Evolutionary conservation across 2,329 filamentous ascomycete genomes (phyloP).

Genomic region (Fusarium duplospermum): DNA sequence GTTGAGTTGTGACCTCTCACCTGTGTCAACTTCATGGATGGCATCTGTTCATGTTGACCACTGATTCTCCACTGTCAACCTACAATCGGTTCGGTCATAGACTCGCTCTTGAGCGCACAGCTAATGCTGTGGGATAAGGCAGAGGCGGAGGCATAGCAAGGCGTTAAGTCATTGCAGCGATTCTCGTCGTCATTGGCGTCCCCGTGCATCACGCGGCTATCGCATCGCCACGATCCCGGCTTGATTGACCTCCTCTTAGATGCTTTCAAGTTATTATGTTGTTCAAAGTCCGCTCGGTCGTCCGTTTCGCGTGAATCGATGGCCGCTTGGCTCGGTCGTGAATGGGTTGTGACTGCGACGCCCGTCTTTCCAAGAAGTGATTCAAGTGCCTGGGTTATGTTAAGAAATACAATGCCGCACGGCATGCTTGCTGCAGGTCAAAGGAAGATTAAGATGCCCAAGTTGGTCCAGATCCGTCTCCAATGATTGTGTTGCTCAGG

Average conservation of each 20-base stretch:
- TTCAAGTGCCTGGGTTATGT: not conserved
- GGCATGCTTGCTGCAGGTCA: not conserved
- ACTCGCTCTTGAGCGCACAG: not conserved
- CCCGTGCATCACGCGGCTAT: accelerated
- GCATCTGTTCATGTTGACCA: not conserved
- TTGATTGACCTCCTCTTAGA: too few species aligned
- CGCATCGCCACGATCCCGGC: not conserved
- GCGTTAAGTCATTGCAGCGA: not conserved
- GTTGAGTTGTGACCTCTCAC: not conserved
- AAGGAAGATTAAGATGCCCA: not conserved
- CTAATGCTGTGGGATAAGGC: too few species aligned
- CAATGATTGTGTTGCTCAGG: not conserved
- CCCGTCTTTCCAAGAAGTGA: not conserved
- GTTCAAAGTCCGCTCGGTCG: not conserved
- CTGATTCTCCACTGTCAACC: not conserved
- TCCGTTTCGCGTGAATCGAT: too few species aligned
- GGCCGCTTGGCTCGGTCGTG: not conserved
- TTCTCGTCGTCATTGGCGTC: not conserved
- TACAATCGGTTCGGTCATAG: not conserved
- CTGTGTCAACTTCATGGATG: not conserved
- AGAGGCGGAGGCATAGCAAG: not conserved
- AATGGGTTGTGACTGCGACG: not conserved
- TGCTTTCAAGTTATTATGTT: not conserved
- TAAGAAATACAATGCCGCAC: not conserved
- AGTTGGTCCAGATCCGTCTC: not conserved